Percentiles rank a stretch among this genome's conserved stretches.
phyloP scores from a whole-genome alignment of 75 land plant genomes.

The Picea glauca region DNA sequence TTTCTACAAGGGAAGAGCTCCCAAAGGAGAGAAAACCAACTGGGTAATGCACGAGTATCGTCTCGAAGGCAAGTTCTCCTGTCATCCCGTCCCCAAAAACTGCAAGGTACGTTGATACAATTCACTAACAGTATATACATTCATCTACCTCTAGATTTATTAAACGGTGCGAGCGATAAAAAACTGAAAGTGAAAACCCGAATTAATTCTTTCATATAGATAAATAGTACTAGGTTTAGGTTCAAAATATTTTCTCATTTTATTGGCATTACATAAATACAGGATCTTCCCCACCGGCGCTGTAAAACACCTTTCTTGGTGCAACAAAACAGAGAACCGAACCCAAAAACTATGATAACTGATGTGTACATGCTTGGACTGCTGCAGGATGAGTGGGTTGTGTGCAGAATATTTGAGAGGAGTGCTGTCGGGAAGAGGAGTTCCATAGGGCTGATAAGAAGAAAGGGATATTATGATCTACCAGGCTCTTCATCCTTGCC shows the following conservation, averaged over 20 bases:
- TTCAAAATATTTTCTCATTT: too few relatives aligned
- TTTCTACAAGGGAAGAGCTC: constrained; percentile 45
- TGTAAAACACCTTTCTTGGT: too few relatives aligned
- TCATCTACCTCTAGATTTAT: too few relatives aligned
- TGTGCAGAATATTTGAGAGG: constrained; percentile 63
- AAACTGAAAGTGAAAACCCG: too few relatives aligned
- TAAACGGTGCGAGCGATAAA: too few relatives aligned
- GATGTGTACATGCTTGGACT: not conserved
- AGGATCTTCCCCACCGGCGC: too few relatives aligned
- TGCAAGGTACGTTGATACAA: constrained; percentile 16
- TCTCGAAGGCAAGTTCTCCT: constrained; percentile 13
- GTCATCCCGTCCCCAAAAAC: not conserved
- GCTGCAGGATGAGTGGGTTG: constrained; percentile 57
- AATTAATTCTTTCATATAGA: too few relatives aligned
- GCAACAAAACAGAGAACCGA: not conserved
- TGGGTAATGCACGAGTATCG: constrained; percentile 50
- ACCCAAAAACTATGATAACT: not conserved
- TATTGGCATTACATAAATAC: too few relatives aligned
- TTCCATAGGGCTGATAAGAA: not conserved
- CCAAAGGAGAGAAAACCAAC: constrained; percentile 43
- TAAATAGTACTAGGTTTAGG: too few relatives aligned
- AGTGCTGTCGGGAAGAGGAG: constrained; percentile 33
- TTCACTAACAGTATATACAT: too few relatives aligned
- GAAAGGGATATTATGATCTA: not conserved
- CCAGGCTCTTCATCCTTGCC: constrained; percentile 2